A percentile compares a stretch with the other conserved stretches of the same genome.
phyloP scores from a whole-genome alignment of 2,329 filamentous ascomycete genomes.

The Pseudogymnoascus sp. region DNA sequence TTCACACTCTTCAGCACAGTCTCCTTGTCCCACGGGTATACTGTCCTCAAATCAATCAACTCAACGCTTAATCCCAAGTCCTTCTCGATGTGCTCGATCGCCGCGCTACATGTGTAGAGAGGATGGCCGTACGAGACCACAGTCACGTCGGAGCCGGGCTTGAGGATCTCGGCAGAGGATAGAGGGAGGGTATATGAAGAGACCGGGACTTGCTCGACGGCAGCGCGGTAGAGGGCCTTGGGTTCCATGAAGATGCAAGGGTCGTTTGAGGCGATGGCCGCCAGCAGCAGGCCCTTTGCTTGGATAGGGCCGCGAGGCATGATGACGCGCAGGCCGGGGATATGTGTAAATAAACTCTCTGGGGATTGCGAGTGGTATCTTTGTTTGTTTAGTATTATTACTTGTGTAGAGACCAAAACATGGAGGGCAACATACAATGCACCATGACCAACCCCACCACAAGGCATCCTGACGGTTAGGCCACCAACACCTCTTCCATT shows the following conservation, averaged over 20 bases:
- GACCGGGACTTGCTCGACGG: slow-evolving; percentile 64
- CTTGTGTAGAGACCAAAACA: slow-evolving; percentile 7
- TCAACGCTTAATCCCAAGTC: slow-evolving; percentile 59
- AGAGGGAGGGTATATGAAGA: slow-evolving; percentile 59
- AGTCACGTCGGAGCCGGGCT: slow-evolving; percentile 57
- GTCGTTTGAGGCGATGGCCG: slow-evolving; percentile 54
- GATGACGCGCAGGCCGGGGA: slow-evolving; percentile 61
- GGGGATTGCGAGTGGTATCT: slow-evolving; percentile 66
- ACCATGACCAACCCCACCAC: slow-evolving; percentile 63
- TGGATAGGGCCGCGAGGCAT: slow-evolving; percentile 62
- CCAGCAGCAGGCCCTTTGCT: slow-evolving; percentile 60
- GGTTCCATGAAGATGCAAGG: slow-evolving; percentile 71
- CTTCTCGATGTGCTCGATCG: slow-evolving; percentile 58
- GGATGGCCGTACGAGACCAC: slow-evolving; percentile 64
- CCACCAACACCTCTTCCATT: slow-evolving; percentile 52
- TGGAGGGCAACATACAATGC: slow-evolving; percentile 41
- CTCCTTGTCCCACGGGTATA: slow-evolving; percentile 65
- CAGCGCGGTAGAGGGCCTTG: slow-evolving; percentile 64
- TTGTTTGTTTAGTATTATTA: neutral
- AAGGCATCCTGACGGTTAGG: slow-evolving; percentile 63
- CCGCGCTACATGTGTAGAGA: slow-evolving; percentile 57
- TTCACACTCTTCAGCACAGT: slow-evolving; percentile 57
- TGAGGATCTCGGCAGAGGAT: slow-evolving; percentile 60
- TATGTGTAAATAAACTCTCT: slow-evolving; percentile 61
- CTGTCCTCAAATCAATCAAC: slow-evolving; percentile 61